Evolutionary conservation across 2,329 filamentous ascomycete genomes (phyloP).

Genomic region (Leptographium lundbergii): DNA sequence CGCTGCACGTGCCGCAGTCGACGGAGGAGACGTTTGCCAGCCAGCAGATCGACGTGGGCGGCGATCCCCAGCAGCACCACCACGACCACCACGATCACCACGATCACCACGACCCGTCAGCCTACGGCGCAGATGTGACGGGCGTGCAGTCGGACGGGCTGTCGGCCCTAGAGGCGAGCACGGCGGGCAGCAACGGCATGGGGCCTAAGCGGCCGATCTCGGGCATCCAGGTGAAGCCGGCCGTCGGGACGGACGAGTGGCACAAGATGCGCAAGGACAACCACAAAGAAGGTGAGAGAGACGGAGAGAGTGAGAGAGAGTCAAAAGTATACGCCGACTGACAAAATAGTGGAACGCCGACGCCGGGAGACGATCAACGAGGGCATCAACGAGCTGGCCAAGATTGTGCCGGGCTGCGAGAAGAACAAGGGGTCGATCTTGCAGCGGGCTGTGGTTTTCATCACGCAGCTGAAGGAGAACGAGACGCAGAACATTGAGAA

Average conservation of each 20-base stretch:
- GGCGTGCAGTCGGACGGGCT: slow-evolving; percentile 19
- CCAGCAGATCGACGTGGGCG: slow-evolving; percentile 27
- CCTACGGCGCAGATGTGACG: slow-evolving; percentile 22
- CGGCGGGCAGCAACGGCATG: slow-evolving; percentile 11
- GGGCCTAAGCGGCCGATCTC: slow-evolving; percentile 7
- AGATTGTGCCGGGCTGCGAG: slow-evolving; percentile 94
- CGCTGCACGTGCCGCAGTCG: slow-evolving; percentile 42
- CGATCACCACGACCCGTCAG: slow-evolving; percentile 6
- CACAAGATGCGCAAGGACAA: slow-evolving; percentile 95
- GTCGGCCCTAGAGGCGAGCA: slow-evolving; percentile 11
- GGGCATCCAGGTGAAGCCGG: slow-evolving; percentile 48
- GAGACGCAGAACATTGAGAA: slow-evolving; percentile 90
- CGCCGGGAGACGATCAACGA: slow-evolving; percentile 98
- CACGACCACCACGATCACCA: not conserved
- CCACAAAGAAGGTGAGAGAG: slow-evolving; percentile 80
- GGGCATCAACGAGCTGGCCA: slow-evolving; percentile 94
- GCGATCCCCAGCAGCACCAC: slow-evolving; percentile 15
- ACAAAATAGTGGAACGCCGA: slow-evolving; percentile 69
- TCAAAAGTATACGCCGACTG: slow-evolving; percentile 4
- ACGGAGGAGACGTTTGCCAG: slow-evolving; percentile 48
- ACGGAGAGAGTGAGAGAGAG: not conserved
- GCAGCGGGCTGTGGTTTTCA: slow-evolving; percentile 86
- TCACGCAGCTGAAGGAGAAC: slow-evolving; percentile 87
- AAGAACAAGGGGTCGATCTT: slow-evolving; percentile 98
- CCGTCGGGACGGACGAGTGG: slow-evolving; percentile 95